phyloP scores from a whole-genome alignment of 306 rosid species.

The Sophora flavescens region DNA sequence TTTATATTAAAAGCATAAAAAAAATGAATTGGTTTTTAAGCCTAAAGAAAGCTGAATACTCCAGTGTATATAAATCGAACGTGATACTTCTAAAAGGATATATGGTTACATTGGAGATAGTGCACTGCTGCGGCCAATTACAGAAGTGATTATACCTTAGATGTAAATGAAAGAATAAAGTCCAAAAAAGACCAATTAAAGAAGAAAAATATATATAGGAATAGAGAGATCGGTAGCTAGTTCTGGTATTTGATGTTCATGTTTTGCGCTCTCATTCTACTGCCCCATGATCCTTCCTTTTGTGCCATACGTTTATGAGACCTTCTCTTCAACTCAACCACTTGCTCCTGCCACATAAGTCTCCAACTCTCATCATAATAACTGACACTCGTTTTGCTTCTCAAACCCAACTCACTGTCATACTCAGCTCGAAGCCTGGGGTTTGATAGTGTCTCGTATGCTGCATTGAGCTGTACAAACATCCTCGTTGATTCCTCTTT shows the following conservation, averaged over 20 bases:
- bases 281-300: constrained; percentile 54
- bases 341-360: constrained; percentile 58
- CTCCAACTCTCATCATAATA: constrained; percentile 37
- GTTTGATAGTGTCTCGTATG: constrained; percentile 62
- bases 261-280: constrained; percentile 50
- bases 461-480: constrained; percentile 64
- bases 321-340: constrained; percentile 61
- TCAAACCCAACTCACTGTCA: constrained; percentile 52
- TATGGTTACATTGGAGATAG: not conserved
- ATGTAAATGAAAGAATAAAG: not conserved
- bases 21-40: not conserved
- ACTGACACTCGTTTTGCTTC: not conserved
- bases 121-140: not conserved
- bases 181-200: not conserved
- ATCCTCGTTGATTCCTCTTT: constrained; percentile 61
- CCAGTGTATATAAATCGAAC: not conserved
- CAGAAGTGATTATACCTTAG: not conserved
- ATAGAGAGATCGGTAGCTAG: not conserved
- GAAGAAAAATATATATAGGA: not conserved
- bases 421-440: constrained; percentile 62
- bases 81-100: not conserved
- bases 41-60: not conserved
- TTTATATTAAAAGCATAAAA: no score
- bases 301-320: constrained; percentile 42
- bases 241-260: not conserved